These are phyloP conservation scores for Anacardium occidentale DNA, from an alignment of 345 rosid species.

Conservation along the genomic window DNA sequence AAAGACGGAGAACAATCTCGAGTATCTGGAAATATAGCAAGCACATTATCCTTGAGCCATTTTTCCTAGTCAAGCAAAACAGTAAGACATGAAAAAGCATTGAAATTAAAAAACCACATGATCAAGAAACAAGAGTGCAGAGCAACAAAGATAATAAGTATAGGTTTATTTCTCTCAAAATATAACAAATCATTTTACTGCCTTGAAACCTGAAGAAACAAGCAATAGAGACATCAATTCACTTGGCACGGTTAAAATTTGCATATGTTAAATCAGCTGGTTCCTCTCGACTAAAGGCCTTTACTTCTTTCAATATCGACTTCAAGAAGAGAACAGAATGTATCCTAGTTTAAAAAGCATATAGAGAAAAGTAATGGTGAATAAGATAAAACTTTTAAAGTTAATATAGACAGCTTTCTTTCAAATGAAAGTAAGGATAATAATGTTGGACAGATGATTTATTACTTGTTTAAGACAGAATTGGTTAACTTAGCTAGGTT, in stretches of 20 bases:
- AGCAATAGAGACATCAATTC: background rate
- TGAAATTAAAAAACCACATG: slow-evolving; percentile 25
- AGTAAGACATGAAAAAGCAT: slow-evolving; percentile 34
- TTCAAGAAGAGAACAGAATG: too few species aligned
- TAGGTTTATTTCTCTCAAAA: slow-evolving; percentile 12
- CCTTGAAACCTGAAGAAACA: slow-evolving; percentile 2
- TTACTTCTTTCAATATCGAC: too few species aligned
- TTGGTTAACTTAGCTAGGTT: too few species aligned
- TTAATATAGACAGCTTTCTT: too few species aligned
- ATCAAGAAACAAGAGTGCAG: slow-evolving; percentile 11
- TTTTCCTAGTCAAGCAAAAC: slow-evolving; percentile 67
- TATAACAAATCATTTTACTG: background rate
- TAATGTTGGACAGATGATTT: too few species aligned
- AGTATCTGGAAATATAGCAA: slow-evolving; percentile 78
- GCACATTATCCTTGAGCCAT: slow-evolving; percentile 85
- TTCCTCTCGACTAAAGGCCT: background rate
- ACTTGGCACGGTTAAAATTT: background rate
- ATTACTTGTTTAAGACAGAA: too few species aligned
- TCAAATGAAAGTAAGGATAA: too few species aligned
- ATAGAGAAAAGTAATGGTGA: too few species aligned
- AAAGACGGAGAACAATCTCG: slow-evolving; percentile 75
- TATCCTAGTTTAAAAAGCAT: too few species aligned
- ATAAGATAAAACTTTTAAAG: too few species aligned
- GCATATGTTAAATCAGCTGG: too few species aligned
- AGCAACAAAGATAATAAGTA: background rate